Conservation (phyloP, 306 rosid genomes). For the Fagus crenata region DNA sequence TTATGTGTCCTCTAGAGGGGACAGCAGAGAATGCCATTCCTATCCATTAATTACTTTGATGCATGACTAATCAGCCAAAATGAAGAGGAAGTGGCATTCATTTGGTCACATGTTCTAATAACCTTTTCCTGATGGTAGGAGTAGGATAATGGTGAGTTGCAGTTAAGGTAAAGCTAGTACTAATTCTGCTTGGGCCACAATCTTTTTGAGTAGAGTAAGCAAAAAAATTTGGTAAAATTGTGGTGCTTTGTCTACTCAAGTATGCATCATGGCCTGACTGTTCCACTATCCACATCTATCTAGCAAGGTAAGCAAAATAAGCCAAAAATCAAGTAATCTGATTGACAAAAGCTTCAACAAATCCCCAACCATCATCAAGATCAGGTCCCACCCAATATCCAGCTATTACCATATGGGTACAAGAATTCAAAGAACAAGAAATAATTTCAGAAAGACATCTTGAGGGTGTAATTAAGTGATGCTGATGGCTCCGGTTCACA, state of each 20-base stretch:
- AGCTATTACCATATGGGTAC: slow-evolving; percentile 45
- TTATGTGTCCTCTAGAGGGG: neutral
- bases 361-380: slow-evolving; percentile 90
- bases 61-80: neutral
- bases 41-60: neutral
- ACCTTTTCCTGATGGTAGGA: too few species aligned
- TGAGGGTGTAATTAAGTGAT: slow-evolving; percentile 29
- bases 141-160: too few species aligned
- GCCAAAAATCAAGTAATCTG: slow-evolving; percentile 42
- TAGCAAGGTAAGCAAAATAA: slow-evolving; percentile 23
- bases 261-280: neutral
- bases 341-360: slow-evolving; percentile 68
- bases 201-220: neutral
- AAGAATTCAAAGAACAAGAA: slow-evolving; percentile 37
- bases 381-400: slow-evolving; percentile 98
- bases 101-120: too few species aligned
- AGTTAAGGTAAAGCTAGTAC: neutral
- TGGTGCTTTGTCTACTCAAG: neutral
- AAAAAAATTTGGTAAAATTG: neutral
- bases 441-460: slow-evolving; percentile 34
- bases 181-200: neutral
- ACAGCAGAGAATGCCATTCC: neutral
- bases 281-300: neutral
- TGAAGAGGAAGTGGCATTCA: too few species aligned
- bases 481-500: slow-evolving; percentile 30